Evolutionary conservation across 139 green algal genomes (phyloP), one percentile per base, ranked within the genome.

Genomic region (Diplosphaera chodatii): DNA sequence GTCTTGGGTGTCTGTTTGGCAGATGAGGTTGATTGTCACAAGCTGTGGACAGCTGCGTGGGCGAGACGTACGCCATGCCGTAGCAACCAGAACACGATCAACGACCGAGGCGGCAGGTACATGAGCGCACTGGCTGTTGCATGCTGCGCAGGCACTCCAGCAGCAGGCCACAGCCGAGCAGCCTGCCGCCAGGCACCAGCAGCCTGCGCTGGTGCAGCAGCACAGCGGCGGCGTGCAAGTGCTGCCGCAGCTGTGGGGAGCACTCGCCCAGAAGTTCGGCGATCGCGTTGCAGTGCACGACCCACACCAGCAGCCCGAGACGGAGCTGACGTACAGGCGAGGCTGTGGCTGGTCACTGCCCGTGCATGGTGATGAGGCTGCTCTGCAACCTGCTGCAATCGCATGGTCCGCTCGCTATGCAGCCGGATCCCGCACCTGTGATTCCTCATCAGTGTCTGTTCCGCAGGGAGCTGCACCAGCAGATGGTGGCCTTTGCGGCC

Each of bases 401-500:
- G n/a, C n/a, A n/a, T n/a, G n/a, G n/a, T n/a, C n/a, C n/a, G n/a
- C n/a, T n/a, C n/a, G n/a, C n/a, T n/a, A n/a, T n/a, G n/a, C n/a
- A n/a, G n/a, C n/a, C n/a, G n/a, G n/a, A n/a, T n/a, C n/a, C n/a
- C n/a, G n/a, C n/a, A n/a, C n/a, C n/a, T n/a, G n/a, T n/a, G n/a
- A n/a, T 71, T 6, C n/a, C 22, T 25, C 16, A 25, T 62, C 20
- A 29, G 27, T 5, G 37, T 13, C 27, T 69, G 32, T 64, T 65
- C 81, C 84, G 69, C 81, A 85, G 80, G 66, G 66, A 89, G 77
- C 66, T 88, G 59, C 31, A 85, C 29, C 32, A 70, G 15, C 20
- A 37, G 8, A 89, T 94, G 22, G 66, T 66, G 0, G 37, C 84
- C 33, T 84, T 83, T 74, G 85, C 82, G 4, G 82, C 82, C 5